Conservation (phyloP, 345 rosid genomes). For the Lepidium aucheri region DNA sequence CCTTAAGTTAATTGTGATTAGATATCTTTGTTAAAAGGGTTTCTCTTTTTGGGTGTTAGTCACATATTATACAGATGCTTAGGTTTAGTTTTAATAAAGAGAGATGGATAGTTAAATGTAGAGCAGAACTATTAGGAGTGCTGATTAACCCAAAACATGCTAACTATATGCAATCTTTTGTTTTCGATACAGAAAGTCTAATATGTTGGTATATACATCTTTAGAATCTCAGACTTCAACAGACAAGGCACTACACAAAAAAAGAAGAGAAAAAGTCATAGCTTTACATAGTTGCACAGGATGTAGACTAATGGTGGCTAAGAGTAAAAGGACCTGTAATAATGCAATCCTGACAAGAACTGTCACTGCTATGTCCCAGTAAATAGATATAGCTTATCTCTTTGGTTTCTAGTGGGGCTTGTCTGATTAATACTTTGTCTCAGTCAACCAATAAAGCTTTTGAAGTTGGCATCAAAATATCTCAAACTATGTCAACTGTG, state of each 20-base stretch:
- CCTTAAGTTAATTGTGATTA: not conserved
- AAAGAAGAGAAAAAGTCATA: not conserved
- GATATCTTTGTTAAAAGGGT: slow-evolving; percentile 2
- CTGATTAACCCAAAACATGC: slow-evolving; percentile 2
- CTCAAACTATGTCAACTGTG: not conserved
- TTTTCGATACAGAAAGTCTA: not conserved
- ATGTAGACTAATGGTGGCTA: not conserved
- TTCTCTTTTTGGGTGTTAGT: not conserved
- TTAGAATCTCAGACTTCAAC: not conserved
- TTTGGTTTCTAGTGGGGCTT: not conserved
- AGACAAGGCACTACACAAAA: not conserved
- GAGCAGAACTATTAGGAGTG: slow-evolving; percentile 1
- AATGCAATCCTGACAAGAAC: slow-evolving; percentile 6
- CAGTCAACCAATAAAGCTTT: not conserved
- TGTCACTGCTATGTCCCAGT: slow-evolving; percentile 11
- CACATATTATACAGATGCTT: not conserved
- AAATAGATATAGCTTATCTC: not conserved
- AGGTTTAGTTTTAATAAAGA: slow-evolving; percentile 20
- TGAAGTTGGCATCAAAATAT: not conserved
- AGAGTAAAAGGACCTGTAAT: not conserved
- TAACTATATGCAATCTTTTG: slow-evolving; percentile 8
- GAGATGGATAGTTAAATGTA: slow-evolving; percentile 5
- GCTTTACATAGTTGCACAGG: not conserved
- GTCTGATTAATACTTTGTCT: not conserved
- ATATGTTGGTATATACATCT: not conserved